Conservation (phyloP, 164 flowering plant genomes). For the Macadamia integrifolia region DNA sequence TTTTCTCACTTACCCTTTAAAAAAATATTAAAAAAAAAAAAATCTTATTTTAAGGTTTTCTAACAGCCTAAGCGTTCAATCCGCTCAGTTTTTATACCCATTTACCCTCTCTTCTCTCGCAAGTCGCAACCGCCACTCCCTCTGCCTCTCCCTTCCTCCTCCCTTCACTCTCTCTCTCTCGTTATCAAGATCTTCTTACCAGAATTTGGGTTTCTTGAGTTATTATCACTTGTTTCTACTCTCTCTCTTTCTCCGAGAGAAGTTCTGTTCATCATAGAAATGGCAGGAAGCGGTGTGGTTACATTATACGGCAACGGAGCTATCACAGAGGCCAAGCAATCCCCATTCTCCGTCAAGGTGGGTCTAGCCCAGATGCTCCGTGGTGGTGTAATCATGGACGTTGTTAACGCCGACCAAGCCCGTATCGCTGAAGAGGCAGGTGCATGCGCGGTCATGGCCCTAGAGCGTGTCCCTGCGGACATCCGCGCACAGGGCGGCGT, state of each 20-base stretch:
- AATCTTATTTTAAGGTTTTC: too few relatives aligned
- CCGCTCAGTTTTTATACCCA: not conserved
- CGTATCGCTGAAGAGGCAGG: conserved; percentile 40
- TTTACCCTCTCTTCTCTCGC: not conserved
- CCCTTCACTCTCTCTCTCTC: conserved; percentile 1
- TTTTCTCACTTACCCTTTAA: too few relatives aligned
- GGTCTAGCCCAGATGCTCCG: conserved; percentile 37
- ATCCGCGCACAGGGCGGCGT: conserved; percentile 34
- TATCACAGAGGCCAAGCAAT: conserved; percentile 27
- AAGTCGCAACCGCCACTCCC: not conserved
- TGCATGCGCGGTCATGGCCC: conserved; percentile 38
- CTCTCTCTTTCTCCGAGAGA: too few relatives aligned
- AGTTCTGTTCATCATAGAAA: not conserved
- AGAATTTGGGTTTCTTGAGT: too few relatives aligned
- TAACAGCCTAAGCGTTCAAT: not conserved
- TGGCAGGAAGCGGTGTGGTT: conserved; percentile 33
- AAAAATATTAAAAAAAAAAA: too few relatives aligned
- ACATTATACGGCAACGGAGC: conserved; percentile 30
- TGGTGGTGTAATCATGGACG: conserved; percentile 43
- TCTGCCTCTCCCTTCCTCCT: not conserved
- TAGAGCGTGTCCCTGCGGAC: conserved; percentile 34
- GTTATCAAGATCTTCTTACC: not conserved
- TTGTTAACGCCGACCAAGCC: conserved; percentile 36
- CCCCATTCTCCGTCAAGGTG: conserved; percentile 32
- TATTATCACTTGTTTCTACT: too few relatives aligned